Percentiles rank a stretch among this genome's conserved stretches.
phyloP scores from a whole-genome alignment of 306 rosid genomes.

The Cucurbita pepo region DNA sequence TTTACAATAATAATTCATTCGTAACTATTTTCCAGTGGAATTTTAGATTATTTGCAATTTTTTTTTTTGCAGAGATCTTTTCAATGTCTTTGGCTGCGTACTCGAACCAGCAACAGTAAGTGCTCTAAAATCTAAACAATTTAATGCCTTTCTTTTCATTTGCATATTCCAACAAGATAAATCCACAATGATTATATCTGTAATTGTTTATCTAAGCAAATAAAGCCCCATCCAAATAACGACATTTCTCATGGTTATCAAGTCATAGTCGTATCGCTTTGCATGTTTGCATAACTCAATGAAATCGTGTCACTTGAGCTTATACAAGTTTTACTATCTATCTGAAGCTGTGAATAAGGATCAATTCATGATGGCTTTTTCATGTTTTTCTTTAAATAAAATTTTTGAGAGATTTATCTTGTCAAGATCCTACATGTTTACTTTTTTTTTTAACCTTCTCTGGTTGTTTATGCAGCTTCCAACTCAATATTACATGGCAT shows the following conservation, averaged over 20 bases:
- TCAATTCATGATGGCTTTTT: background rate
- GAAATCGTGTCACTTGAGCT: background rate
- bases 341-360: background rate
- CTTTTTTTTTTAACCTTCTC: slow-evolving; percentile 12
- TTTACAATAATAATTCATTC: background rate
- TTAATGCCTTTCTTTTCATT: background rate
- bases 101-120: slow-evolving; percentile 88
- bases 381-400: slow-evolving; percentile 3
- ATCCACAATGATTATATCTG: background rate
- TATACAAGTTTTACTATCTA: background rate
- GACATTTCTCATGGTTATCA: background rate
- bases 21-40: background rate
- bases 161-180: background rate
- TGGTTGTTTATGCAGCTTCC: slow-evolving; percentile 61
- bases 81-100: slow-evolving; percentile 61
- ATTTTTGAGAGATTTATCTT: background rate
- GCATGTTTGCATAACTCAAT: background rate
- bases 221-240: background rate
- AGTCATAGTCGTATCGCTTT: background rate
- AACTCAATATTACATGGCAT: slow-evolving; percentile 64
- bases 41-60: slow-evolving; percentile 3
- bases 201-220: background rate
- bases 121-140: background rate
- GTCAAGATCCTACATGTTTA: background rate
- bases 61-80: slow-evolving; percentile 43